Evolutionary conservation across 2,329 filamentous ascomycete species (phyloP), one percentile per base, ranked within the genome.

Genomic region (Phaeosphaeria sp.): DNA sequence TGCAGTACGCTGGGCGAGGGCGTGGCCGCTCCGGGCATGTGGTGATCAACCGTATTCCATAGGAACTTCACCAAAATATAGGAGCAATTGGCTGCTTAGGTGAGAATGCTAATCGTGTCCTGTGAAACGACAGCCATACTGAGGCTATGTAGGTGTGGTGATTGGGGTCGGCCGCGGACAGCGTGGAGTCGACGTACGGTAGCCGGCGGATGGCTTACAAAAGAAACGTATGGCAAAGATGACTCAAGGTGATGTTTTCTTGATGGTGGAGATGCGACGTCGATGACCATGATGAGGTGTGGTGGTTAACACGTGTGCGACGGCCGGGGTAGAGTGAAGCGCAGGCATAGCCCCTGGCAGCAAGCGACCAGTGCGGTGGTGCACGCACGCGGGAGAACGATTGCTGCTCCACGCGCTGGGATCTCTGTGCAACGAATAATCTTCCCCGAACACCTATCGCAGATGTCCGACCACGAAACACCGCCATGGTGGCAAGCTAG

Each of bases 51-150:
- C 30, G 11, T 13, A 13, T 13, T 36, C 30, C 30, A 36, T 7
- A 46, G 21, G 43, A 9, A 7, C 20, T n/a, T 20, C 25, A 46
- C 15, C 43, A 36, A 3, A 43, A 13, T 46, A 13, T 22, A 21
- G 43, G 43, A 24, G 21, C 43, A 24, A 46, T 43, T 18, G 17
- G 49, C 49, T 43, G 49, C 49, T 51, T 21, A 51, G 49, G 49
- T 51, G 49, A 51, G 49, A n/a, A 51, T 36, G 30, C 30, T 36
- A 25, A 24, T 20, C 36, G 33, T n/a, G 30, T 17, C 20, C 4
- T 15, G 21, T 36, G 48, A 25, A 17, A 43, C 8, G 6, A 25
- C 13, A 17, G 22, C 49, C 49, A 21, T 43, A 27, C 36, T 15
- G 39, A 27, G 36, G 17, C 22, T 25, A 18, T 20, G 33, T 20